Conservation (phyloP, 164 flowering plant genomes). For the Magnolia kwangsiensis region DNA sequence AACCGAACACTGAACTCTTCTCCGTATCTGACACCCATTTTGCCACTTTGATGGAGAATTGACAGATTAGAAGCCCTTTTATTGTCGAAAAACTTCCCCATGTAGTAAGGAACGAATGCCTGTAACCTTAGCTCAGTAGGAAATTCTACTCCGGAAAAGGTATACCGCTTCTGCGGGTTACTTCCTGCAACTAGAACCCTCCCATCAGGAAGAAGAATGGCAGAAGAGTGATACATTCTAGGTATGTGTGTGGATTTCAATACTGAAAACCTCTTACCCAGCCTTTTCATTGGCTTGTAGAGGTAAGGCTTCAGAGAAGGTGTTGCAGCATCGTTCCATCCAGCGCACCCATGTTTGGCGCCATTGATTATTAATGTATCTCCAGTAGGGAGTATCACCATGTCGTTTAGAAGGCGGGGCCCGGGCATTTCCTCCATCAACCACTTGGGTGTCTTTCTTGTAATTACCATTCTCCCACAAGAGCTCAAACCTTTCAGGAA, state of each 20-base stretch:
- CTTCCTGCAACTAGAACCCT: conserved; percentile 67
- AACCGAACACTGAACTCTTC: conserved; percentile 41
- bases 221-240: conserved; percentile 72
- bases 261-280: conserved; percentile 41
- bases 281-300: conserved; percentile 38
- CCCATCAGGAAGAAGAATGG: conserved; percentile 63
- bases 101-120: conserved; percentile 49
- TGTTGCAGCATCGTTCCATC: conserved; percentile 42
- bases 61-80: conserved; percentile 43
- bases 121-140: conserved; percentile 68
- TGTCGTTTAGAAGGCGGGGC: conserved; percentile 52
- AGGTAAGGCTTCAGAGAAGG: conserved; percentile 50
- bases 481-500: conserved; percentile 34
- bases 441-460: conserved; percentile 47
- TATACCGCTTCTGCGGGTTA: conserved; percentile 51
- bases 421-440: conserved; percentile 66
- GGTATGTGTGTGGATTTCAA: conserved; percentile 41
- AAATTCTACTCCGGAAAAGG: conserved; percentile 32
- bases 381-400: conserved; percentile 66
- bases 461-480: conserved; percentile 69
- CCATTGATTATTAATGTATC: conserved; percentile 61
- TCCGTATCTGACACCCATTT: conserved; percentile 28
- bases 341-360: conserved; percentile 49
- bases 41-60: conserved; percentile 9
- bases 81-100: conserved; percentile 28